Evolutionary conservation across 306 rosid genomes (phyloP).

Genomic region (Coriaria nepalensis): DNA sequence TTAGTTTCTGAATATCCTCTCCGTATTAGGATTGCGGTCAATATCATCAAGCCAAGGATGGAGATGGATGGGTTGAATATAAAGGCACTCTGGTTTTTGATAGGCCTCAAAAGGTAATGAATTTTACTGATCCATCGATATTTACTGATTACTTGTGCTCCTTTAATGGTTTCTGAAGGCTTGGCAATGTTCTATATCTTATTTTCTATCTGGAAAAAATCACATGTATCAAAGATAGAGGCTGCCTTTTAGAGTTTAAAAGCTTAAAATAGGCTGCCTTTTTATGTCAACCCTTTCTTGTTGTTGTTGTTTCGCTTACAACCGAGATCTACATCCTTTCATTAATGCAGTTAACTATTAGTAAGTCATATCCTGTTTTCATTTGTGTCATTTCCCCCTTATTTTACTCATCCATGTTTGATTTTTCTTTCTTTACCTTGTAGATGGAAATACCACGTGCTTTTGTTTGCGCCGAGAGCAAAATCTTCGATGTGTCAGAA

Average conservation of each 20-base stretch:
- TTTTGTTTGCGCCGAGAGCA: slow-evolving; percentile 96
- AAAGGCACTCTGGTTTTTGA: slow-evolving; percentile 79
- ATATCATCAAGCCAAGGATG: slow-evolving; percentile 98
- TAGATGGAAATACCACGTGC: slow-evolving; percentile 96
- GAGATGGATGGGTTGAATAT: slow-evolving; percentile 99
- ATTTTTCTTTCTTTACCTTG: slow-evolving; percentile 8
- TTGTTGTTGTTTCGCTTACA: too few species aligned
- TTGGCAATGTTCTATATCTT: too few species aligned
- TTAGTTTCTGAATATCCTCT: slow-evolving; percentile 15
- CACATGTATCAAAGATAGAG: too few species aligned
- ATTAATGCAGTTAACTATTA: too few species aligned
- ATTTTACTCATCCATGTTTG: neutral
- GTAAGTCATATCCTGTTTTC: too few species aligned
- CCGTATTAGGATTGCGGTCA: slow-evolving; percentile 82
- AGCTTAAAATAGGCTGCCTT: too few species aligned
- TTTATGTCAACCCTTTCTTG: too few species aligned
- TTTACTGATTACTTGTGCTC: slow-evolving; percentile 2
- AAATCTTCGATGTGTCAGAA: slow-evolving; percentile 93
- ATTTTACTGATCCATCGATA: slow-evolving; percentile 3
- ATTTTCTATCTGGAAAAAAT: too few species aligned
- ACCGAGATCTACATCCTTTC: too few species aligned
- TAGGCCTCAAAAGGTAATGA: slow-evolving; percentile 63
- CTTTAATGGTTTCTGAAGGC: too few species aligned
- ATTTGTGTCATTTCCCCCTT: neutral
- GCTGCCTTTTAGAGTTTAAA: too few species aligned